Conservation (phyloP, 2,329 filamentous ascomycete species). For the Acarospora socialis region DNA sequence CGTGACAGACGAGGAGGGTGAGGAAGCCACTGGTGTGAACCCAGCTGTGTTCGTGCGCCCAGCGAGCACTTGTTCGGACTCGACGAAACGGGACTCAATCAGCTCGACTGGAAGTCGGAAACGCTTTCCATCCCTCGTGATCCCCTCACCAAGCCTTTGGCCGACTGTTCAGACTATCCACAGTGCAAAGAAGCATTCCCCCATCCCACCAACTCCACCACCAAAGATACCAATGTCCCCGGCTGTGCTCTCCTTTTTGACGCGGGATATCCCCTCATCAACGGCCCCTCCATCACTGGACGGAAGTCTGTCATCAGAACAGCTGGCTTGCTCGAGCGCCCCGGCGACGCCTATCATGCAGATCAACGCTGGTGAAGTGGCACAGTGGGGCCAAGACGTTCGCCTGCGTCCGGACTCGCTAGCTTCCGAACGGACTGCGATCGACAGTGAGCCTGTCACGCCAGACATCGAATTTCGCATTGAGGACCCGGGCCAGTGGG, state of each 20-base stretch:
- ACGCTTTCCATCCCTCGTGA: conserved; percentile 44
- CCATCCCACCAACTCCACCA: conserved; percentile 34
- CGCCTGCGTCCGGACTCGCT: conserved; percentile 23
- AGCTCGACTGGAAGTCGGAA: conserved; percentile 28
- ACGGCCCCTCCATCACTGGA: conserved; percentile 80
- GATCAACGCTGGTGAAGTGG: conserved; percentile 36
- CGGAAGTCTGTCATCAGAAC: conserved; percentile 77
- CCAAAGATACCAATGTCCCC: conserved; percentile 59
- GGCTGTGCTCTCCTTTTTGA: conserved; percentile 57
- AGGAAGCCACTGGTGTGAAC: conserved; percentile 32
- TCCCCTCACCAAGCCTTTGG: conserved; percentile 44
- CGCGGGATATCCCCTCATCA: conserved; percentile 53
- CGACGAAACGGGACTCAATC: conserved; percentile 23
- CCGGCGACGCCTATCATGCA: conserved; percentile 68
- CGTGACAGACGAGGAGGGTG: conserved; percentile 63
- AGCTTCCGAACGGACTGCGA: conserved; percentile 18
- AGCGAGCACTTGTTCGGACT: conserved; percentile 32
- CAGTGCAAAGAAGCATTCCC: conserved; percentile 34
- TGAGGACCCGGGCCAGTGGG: neutral
- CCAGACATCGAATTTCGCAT: conserved; percentile 8
- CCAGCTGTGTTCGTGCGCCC: conserved; percentile 37
- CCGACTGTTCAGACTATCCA: conserved; percentile 40
- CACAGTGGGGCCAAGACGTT: conserved; percentile 41
- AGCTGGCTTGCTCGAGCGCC: conserved; percentile 68
- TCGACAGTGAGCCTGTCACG: conserved; percentile 17